phyloP scores from a whole-genome alignment of 495 filamentous ascomycete genomes.

The Podospora australis region DNA sequence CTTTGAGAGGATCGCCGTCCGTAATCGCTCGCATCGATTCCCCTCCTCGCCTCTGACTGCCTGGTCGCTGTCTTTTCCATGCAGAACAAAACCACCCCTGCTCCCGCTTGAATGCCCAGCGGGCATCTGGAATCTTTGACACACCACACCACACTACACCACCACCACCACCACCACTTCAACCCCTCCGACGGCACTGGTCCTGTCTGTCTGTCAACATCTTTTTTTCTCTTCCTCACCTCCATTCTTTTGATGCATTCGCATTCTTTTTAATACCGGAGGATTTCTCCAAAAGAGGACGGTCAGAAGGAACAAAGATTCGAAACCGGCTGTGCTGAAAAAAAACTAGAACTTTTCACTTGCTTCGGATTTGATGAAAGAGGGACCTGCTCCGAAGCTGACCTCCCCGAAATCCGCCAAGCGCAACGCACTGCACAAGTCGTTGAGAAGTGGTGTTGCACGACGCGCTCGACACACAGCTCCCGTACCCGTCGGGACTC shows the following conservation, averaged over 20 bases:
- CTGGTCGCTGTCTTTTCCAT: constrained; percentile 4
- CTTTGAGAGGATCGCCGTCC: constrained; percentile 6
- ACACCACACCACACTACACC: neutral
- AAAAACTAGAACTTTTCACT: neutral
- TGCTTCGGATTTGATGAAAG: neutral
- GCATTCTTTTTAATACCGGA: neutral
- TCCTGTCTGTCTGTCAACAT: constrained; percentile 1
- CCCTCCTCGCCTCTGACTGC: neutral
- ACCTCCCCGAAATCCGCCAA: too few species aligned
- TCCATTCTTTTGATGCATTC: neutral
- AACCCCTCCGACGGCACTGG: constrained; percentile 1
- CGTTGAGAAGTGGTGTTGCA: constrained; percentile 10
- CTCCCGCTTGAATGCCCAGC: neutral
- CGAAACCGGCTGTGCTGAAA: too few species aligned
- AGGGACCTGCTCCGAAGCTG: neutral
- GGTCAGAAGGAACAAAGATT: too few species aligned
- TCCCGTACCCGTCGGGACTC: constrained; percentile 16
- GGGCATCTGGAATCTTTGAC: neutral
- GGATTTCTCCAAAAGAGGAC: too few species aligned
- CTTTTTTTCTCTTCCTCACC: neutral
- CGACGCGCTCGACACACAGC: constrained; percentile 7
- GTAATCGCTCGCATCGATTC: constrained; percentile 7
- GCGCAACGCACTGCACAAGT: too few species aligned
- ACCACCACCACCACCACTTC: neutral
- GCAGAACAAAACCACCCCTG: constrained; percentile 1